Percentiles rank a stretch among this genome's conserved stretches.
Evolutionary conservation across 176 grass and related monocot species (phyloP).

Genomic region (Oryza officinalis): DNA sequence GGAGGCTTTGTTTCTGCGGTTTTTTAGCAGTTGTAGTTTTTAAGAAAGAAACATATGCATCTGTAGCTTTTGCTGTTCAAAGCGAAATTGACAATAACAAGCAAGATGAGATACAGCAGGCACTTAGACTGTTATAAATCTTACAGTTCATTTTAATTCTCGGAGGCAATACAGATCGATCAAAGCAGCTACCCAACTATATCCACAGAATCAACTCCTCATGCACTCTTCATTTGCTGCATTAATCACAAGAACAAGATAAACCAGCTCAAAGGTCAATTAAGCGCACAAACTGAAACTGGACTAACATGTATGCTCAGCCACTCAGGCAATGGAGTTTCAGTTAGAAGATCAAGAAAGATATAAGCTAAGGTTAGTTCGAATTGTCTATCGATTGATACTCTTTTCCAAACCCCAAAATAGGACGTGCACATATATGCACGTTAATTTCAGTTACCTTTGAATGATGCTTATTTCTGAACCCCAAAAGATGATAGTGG

Average conservation of each 20-base stretch:
- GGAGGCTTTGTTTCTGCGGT: background rate
- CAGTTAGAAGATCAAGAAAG: background rate
- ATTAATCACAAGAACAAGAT: conserved; percentile 29
- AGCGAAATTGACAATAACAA: background rate
- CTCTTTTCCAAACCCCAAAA: background rate
- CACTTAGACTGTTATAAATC: background rate
- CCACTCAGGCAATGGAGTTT: background rate
- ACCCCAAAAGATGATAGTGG: background rate
- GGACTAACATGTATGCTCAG: background rate
- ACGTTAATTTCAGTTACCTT: background rate
- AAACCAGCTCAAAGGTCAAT: background rate
- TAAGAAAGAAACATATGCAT: background rate
- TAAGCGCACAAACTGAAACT: background rate
- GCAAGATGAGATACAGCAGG: background rate
- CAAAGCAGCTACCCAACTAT: conserved; percentile 3
- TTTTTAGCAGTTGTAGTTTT: background rate
- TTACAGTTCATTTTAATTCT: background rate
- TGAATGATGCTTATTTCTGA: background rate
- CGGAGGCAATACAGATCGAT: conserved; percentile 2
- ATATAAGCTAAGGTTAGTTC: background rate
- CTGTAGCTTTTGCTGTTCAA: background rate
- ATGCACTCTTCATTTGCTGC: conserved; percentile 44
- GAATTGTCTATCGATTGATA: background rate
- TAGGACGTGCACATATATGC: background rate
- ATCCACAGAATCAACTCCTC: conserved; percentile 22